Base-by-base conservation (phyloP, 306 rosid species). In the Casuarina equisetifolia region DNA sequence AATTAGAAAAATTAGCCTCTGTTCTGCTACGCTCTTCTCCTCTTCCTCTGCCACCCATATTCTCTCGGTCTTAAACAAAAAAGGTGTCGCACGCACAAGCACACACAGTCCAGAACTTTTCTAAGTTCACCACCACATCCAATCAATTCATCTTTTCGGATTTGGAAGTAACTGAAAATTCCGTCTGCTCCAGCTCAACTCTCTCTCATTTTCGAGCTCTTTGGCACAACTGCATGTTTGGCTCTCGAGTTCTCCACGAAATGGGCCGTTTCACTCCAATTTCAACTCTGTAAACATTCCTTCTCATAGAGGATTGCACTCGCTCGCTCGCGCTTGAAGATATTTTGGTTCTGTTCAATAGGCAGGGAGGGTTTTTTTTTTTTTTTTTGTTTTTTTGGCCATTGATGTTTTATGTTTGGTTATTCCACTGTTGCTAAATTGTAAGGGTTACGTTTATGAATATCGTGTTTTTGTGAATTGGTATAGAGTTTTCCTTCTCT, bases 21-120 rank as follows among this genome's bases (percentile, higher is more conserved):
- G 3, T 51, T 49, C 79, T 85, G 19, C 74, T 73, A 38, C 69
- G 53, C 69, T 74, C 54, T 79, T 81, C 80, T 85, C 88, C 44
- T 72, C 82, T 76, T 76, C 88, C 87, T 76, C 82, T 82, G 92
- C 85, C 94, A 87, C 83, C 77, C 92, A 84, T 85, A 81, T 82
- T 78, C 71, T 82, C 78, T 85, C 78, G 66, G 84, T 76, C 76
- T 73, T 76, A 46, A 74, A 74, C 52, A 6, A 16, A 49, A 53
- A 73, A 62, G 43, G 52, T 42, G 53, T 72, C 81, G 74, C 55
- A 74, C 77, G 75, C 84, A 77, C 72, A 83, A 64, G 78, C 89
- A 78, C 82, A 55, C 63, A 48, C 38, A 40, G 25, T 59, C 79
- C 44, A 58, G 19, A 36, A 74, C 72, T 81, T 84, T 81, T 81